These are phyloP conservation scores for Fraxinus americana DNA, from an alignment of 257 asterid species.

Conservation along the genomic window DNA sequence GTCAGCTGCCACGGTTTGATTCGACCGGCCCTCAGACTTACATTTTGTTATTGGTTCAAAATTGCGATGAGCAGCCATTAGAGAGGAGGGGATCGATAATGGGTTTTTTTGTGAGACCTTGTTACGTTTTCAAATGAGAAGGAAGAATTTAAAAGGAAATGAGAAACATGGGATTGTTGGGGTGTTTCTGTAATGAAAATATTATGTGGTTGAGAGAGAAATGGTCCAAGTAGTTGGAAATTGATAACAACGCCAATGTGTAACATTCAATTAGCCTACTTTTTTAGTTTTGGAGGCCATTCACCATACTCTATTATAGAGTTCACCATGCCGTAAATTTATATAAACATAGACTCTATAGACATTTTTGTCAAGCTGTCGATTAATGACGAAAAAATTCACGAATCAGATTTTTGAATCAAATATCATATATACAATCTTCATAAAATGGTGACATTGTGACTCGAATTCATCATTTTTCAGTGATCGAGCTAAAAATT, in stretches of 20 bases:
- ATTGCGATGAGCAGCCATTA: slow-evolving; percentile 49
- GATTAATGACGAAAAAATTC: no score
- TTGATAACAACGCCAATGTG: slow-evolving; percentile 30
- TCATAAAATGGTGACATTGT: no score
- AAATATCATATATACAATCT: no score
- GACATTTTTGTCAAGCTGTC: no score
- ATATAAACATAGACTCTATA: no score
- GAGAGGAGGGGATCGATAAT: not conserved
- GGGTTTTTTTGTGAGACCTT: slow-evolving; percentile 23
- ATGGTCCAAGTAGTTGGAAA: slow-evolving; percentile 56
- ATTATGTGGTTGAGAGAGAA: slow-evolving; percentile 48
- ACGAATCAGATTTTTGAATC: no score
- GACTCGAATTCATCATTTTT: no score
- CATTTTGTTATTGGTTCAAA: slow-evolving; percentile 67
- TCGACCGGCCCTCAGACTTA: slow-evolving; percentile 46
- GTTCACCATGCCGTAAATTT: not conserved
- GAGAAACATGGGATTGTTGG: slow-evolving; percentile 38
- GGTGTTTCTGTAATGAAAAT: slow-evolving; percentile 38
- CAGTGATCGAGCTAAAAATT: no score
- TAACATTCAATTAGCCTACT: slow-evolving; percentile 82
- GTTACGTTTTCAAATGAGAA: slow-evolving; percentile 16
- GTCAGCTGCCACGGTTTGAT: slow-evolving; percentile 74
- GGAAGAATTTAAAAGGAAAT: slow-evolving; percentile 56
- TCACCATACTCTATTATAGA: slow-evolving; percentile 34
- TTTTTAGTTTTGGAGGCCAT: slow-evolving; percentile 57